These are phyloP conservation scores for Coniosporium apollinis DNA, from an alignment of 495 filamentous ascomycete species.

Conservation along the genomic window DNA sequence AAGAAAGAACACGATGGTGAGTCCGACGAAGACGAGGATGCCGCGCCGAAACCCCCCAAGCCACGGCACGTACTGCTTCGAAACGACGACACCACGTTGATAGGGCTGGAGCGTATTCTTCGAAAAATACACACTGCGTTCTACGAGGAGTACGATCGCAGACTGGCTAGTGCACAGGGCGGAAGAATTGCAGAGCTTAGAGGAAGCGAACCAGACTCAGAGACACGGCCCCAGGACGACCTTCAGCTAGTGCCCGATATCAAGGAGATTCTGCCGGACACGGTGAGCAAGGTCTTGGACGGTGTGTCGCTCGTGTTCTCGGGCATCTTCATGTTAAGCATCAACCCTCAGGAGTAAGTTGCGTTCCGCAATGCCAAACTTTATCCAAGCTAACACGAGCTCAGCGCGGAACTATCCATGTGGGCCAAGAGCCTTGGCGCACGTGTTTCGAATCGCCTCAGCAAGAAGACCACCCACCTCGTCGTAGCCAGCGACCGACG, in stretches of 20 bases:
- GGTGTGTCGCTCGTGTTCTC: constrained; percentile 67
- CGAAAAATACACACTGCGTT: constrained; percentile 58
- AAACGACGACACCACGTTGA: constrained; percentile 70
- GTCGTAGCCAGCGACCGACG: constrained; percentile 52
- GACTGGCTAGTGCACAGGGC: constrained; percentile 31
- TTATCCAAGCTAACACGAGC: constrained; percentile 8
- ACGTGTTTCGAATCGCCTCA: constrained; percentile 42
- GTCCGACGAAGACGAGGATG: constrained; percentile 25
- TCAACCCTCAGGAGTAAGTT: constrained; percentile 46
- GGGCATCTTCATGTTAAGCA: constrained; percentile 65
- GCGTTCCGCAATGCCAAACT: neutral
- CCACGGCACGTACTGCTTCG: constrained; percentile 64
- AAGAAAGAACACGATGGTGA: neutral
- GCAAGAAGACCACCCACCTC: constrained; percentile 44
- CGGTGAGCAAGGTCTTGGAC: constrained; percentile 57
- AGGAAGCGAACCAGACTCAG: constrained; percentile 33
- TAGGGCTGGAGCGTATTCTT: constrained; percentile 54
- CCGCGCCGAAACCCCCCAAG: constrained; percentile 25
- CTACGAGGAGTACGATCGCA: constrained; percentile 61
- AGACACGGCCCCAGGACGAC: constrained; percentile 36
- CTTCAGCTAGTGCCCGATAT: constrained; percentile 65
- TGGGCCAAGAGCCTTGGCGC: constrained; percentile 81
- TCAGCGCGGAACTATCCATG: constrained; percentile 60
- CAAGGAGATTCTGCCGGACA: constrained; percentile 56
- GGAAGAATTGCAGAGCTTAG: constrained; percentile 43